Evolutionary conservation across 495 filamentous ascomycete genomes (phyloP), one percentile per base, ranked within the genome.

Genomic region (Letharia columbiana): DNA sequence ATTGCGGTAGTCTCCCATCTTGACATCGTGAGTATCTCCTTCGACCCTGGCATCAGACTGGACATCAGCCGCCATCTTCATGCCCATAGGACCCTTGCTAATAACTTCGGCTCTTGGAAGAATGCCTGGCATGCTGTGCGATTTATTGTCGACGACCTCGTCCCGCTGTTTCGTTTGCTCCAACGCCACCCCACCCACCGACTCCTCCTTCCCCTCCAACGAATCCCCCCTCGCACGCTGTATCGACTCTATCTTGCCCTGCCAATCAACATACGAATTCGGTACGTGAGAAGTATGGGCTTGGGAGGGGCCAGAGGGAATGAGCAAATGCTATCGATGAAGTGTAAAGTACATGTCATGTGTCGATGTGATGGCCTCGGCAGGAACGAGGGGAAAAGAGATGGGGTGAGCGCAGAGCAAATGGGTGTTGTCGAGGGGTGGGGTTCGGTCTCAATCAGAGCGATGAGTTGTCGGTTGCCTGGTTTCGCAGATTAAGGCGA

Each of bases 241-340:
- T 67, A 58, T 68, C 60, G 65, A 64, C 68, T 70, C 68, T 65
- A 70, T 70, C 49, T 68, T 72, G 70, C 70, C 63, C 56, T 65
- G 49, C 47, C 42, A 62, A 40, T 59, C 41, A 64, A 47, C 67
- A 71, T 71, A 15, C 62, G 58, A 61, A 52, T 62, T 41, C 31
- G 18, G 40, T 23, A 13, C 15, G 49, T 40, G 56, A 40, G 20
- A 28, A 28, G 44, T 57, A 31, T 28, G 39, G 47, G 42, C 45
- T 45, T 50, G 13, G 9, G 37, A 63, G n/a, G 28, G 13, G 28
- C 44, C 42, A 13, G 40, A 39, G 50, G 11, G 41, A 35, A 31
- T 18, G 20, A 50, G 23, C 10, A 42, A 44, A 42, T 60, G 52
- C 61, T 67, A 67, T 60, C 61, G 66, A 60, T 56, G 18, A 33